These are phyloP conservation scores for Penicillium decumbens DNA, from an alignment of 2,329 filamentous ascomycete species.

Conservation along the genomic window DNA sequence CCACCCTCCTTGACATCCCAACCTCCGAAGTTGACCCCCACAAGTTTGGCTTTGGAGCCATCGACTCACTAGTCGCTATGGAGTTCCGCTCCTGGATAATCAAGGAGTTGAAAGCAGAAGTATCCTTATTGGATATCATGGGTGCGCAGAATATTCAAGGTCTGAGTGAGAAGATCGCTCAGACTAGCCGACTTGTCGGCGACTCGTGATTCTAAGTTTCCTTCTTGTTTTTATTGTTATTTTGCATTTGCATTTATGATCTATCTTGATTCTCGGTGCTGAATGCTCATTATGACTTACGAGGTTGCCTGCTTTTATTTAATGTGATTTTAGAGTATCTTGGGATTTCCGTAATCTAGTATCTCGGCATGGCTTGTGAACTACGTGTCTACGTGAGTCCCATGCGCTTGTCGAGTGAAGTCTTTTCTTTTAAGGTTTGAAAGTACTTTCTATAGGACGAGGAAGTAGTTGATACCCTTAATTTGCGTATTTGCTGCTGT, in stretches of 20 bases:
- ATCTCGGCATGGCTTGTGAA: too few species aligned
- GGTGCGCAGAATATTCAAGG: conserved; percentile 17
- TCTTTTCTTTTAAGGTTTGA: too few species aligned
- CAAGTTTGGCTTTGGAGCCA: conserved; percentile 21
- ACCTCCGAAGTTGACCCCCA: conserved; percentile 25
- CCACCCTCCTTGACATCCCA: conserved; percentile 23
- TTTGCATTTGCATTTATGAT: background rate
- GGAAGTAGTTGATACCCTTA: too few species aligned
- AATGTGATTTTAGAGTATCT: background rate
- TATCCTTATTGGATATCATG: conserved; percentile 23
- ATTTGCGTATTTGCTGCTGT: too few species aligned
- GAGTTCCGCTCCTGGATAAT: conserved; percentile 31
- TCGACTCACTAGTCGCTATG: conserved; percentile 31
- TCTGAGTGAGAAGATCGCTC: conserved; percentile 17
- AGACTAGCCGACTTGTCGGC: conserved; percentile 6
- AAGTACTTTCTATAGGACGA: too few species aligned
- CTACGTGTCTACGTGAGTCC: too few species aligned
- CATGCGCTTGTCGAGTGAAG: too few species aligned
- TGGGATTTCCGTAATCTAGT: background rate
- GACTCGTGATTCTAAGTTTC: background rate
- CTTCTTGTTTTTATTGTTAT: background rate
- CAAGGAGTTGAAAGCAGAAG: conserved; percentile 26
- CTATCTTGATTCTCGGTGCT: background rate
- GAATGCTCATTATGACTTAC: background rate
- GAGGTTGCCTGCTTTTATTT: background rate